Base-by-base conservation (phyloP, 345 rosid genomes). In the Murraya koenigii region DNA sequence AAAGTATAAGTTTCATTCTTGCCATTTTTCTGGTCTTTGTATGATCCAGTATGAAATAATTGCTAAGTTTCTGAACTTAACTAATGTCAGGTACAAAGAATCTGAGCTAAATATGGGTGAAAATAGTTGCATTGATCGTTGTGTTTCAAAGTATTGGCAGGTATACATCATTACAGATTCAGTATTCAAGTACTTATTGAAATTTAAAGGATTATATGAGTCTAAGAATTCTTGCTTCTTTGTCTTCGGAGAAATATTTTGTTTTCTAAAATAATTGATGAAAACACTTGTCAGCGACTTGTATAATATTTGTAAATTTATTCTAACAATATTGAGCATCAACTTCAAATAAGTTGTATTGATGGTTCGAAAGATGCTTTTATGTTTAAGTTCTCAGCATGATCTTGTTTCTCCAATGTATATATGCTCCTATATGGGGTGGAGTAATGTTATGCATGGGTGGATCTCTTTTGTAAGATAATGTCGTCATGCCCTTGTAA, bases 121-220 rank as follows among this genome's bases (percentile, higher is more conserved):
- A 83, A 97, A 93, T 76, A 97, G 94, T 74, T 97, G 99, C 94
- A 94, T 97, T 54, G 98, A 97, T 80, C 97, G 99, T 69, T 97
- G 98, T 80, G 98, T 91, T 80, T 88, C 97, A 52, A 94, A 94
- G 75, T 97, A 97, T 83, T 92, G 94, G 97, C 94, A 89, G 95
- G 97, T 35, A 7, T 17, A 15, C 17, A 6, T 33, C 58, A 4
- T 47, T 4, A 6, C 23, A 20, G 58, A 13, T 78, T 56, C 22
- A 2, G 56, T 17, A 69, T 13, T 32, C 17, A 35, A 15, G 32
- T 23, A 5, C 25, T 19, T 62, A 17, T 26, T 52, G 47, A 75
- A 44, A 26, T 60, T 60, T 35, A 55, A 23, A 58, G 54, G 32
- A 55, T 70, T 20, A 8, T 8, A n/a, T 64, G 67, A 32, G 52